Conservation (phyloP, 73 alveolate genomes). For the Paraurostyla sp. region DNA sequence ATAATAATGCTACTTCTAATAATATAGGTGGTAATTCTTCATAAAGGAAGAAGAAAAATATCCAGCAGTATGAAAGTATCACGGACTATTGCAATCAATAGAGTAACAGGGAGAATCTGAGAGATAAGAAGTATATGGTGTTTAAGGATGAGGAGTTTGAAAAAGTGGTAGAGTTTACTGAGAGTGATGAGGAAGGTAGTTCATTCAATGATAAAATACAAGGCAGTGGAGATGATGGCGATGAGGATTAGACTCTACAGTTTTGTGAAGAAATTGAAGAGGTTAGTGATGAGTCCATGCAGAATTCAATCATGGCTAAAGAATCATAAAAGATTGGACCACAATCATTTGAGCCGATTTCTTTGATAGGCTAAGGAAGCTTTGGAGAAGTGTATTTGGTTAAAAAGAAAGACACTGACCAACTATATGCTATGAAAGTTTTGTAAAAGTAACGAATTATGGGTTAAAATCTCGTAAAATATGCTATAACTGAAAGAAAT, state of each 20-base stretch:
- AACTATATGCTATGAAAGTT: slow-evolving; percentile 96
- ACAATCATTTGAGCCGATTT: slow-evolving; percentile 41
- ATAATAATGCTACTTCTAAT: too few relatives aligned
- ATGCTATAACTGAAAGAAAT: slow-evolving; percentile 97
- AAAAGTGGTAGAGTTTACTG: slow-evolving; percentile 37
- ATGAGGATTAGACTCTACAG: neutral
- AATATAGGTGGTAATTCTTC: neutral
- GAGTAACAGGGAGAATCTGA: too few relatives aligned
- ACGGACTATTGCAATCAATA: neutral
- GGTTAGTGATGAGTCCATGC: slow-evolving; percentile 29
- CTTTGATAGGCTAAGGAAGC: slow-evolving; percentile 81
- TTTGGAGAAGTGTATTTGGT: slow-evolving; percentile 97
- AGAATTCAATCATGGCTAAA: neutral
- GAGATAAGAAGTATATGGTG: neutral
- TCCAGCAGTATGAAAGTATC: neutral
- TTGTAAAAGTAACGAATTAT: slow-evolving; percentile 84
- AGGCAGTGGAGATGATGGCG: neutral
- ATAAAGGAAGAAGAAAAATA: neutral
- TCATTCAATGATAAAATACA: neutral
- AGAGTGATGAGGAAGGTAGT: slow-evolving; percentile 43
- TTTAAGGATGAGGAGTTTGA: slow-evolving; percentile 39
- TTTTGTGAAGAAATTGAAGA: slow-evolving; percentile 43
- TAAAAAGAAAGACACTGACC: slow-evolving; percentile 82
- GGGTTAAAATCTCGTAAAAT: slow-evolving; percentile 94
- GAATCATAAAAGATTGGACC: slow-evolving; percentile 29